Evolutionary conservation across 805 yeast genomes (phyloP), one percentile per base, ranked within the genome.

Genomic region (Yamadazyma olivae): DNA sequence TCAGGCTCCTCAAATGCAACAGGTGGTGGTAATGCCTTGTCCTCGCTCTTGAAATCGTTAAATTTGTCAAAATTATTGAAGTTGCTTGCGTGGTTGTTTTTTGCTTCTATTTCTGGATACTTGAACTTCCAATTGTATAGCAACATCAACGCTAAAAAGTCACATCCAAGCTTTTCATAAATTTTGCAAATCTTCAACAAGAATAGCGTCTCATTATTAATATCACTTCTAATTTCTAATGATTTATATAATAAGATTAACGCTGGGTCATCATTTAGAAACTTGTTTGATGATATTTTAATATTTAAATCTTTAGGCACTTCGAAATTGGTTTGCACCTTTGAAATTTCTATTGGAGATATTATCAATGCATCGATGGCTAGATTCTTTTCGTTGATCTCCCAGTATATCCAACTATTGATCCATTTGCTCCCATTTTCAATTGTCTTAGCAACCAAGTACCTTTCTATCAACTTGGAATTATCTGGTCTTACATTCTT

Each of bases 131-230:
- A 90, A 41, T 75, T 77, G 32, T 66, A 67, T 1, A 83, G 64
- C 30, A 89, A 55, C 34, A 77, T 71, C 17, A 85, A 52, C 0
- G 89, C 79, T 27, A 91, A 56, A 41, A 79, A 75, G 49, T 90
- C 95, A 60, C 98, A 90, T 0, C 98, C 98, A 96, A 90, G 87
- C 39, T 95, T 68, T 12, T 77, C 70, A 50, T 88, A 85, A 42
- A 88, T 81, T 24, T 72, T 64, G 6, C 84, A 71, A 6, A 81
- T 82, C 43, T 79, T 75, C 9, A 75, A 50, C 12, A 89, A 71
- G 49, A 82, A 80, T 4, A 70, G 64, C 38, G 74, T 77, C 49
- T 91, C 97, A 27, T 58, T 59, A 3, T 43, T 40, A 1, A 68
- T 61, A 19, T 59, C 59, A 7, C 77, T 56, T 6, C 68, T 64